Base-by-base conservation (phyloP, 352 stramenopile genomes). In the Globisporangium acanthophoron region DNA sequence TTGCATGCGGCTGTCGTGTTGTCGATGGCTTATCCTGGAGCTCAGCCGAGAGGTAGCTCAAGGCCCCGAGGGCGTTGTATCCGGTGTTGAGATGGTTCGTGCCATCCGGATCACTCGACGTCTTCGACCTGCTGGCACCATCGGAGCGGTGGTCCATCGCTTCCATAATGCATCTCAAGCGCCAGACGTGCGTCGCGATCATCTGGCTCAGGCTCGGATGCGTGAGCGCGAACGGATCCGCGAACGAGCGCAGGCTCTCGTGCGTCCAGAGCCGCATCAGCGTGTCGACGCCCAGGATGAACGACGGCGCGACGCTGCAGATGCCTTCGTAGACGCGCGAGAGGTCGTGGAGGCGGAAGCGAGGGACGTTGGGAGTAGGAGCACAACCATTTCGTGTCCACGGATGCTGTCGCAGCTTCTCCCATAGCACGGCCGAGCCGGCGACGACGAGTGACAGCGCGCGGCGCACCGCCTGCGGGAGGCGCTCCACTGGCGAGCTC, bases 351-450 rank as follows among this genome's bases (percentile, higher is more conserved):
- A 90, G 54, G 56, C 68, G 61, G 24, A 83, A 84, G 5, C 52
- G 15, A 0, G 15, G 20, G 6, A 43, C 3, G 13, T 12, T 20
- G 6, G 8, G 11, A 33, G 45, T 15, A 24, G 16, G 37, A 46
- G 12, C 3, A 5, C 6, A 20, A 0, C 5, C 6, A 18, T 5
- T 9, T 21, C 6, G 11, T 31, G 31, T 6, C 31, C 49, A 27
- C 9, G 21, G 16, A 1, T 21, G 54, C 8, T 12, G 52, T 5
- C 69, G 58, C 9, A 87, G 54, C 20, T 67, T 66, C 33, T 88
- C 71, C 80, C 80, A 90, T 3, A 90, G 55, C 9, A 85, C 67
- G 0, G 65, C 80, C 0, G 76, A 83, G 0, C 55, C 72, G 21
- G 74, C 70, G 1, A 77, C 61, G 5, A 85, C 20, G 0, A 69